phyloP scores from a whole-genome alignment of 768 basidiomycete genomes.

The Podaxis mareebaensis region DNA sequence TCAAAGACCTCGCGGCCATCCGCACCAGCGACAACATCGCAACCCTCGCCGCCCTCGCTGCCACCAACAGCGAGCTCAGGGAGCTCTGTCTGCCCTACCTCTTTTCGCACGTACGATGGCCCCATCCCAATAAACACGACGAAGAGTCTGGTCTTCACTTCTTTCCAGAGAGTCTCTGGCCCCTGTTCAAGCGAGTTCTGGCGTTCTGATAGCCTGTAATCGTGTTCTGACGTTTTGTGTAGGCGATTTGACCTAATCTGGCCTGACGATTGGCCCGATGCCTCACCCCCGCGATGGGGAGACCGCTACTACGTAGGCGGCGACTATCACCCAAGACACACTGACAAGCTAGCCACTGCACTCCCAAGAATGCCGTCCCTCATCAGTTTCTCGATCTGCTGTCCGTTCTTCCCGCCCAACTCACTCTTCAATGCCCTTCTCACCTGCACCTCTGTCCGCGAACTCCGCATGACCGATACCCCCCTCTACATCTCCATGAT shows the following conservation, averaged over 20 bases:
- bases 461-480: conserved; percentile 39
- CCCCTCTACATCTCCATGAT: conserved; percentile 36
- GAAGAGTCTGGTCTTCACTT: conserved; percentile 36
- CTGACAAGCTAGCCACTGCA: conserved; percentile 36
- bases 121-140: conserved; percentile 37
- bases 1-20: conserved; percentile 21
- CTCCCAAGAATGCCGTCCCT: conserved; percentile 38
- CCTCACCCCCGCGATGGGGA: conserved; percentile 40
- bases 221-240: not conserved
- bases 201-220: not conserved
- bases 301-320: conserved; percentile 34
- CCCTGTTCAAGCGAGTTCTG: conserved; percentile 35
- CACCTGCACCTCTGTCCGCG: conserved; percentile 34
- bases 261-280: conserved; percentile 47
- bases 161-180: conserved; percentile 39
- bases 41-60: conserved; percentile 27
- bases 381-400: conserved; percentile 34
- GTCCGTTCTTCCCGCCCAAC: conserved; percentile 41
- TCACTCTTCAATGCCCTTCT: conserved; percentile 36
- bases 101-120: conserved; percentile 41
- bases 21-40: conserved; percentile 17
- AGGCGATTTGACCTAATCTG: conserved; percentile 40
- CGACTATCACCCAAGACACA: conserved; percentile 35
- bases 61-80: conserved; percentile 28
- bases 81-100: conserved; percentile 29